Conservation (phyloP, 176 grass and related monocot species). For the Triticum timopheevii region DNA sequence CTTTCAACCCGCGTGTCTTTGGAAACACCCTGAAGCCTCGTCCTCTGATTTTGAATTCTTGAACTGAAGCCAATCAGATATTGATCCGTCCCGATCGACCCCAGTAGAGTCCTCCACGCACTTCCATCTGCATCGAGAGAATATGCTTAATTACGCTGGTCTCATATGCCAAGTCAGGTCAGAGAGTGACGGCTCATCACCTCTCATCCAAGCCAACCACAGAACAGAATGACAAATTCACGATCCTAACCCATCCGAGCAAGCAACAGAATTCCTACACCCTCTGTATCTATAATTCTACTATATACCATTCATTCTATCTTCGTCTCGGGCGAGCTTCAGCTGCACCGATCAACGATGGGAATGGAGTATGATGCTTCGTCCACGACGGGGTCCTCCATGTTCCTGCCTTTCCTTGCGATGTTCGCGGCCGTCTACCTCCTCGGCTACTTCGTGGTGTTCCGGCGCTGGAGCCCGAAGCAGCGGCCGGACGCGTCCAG, state of each 20-base stretch:
- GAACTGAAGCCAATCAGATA: no score
- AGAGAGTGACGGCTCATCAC: constrained; percentile 2
- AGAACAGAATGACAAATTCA: neutral
- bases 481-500: constrained; percentile 63
- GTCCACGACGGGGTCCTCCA: neutral
- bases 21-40: no score
- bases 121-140: no score
- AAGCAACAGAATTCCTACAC: neutral
- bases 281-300: neutral
- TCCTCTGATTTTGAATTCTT: no score
- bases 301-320: no score
- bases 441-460: constrained; percentile 54
- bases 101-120: no score
- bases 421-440: constrained; percentile 61
- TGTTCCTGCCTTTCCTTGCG: constrained; percentile 53
- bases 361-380: neutral
- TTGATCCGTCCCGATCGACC: no score
- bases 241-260: neutral
- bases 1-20: no score
- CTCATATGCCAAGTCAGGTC: neutral
- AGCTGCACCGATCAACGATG: neutral
- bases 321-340: neutral
- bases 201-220: constrained; percentile 17
- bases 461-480: constrained; percentile 58
- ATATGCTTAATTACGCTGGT: no score